These are phyloP conservation scores for Geotrichum macrosporum DNA, from an alignment of 1,139 yeast genomes.

Conservation along the genomic window DNA sequence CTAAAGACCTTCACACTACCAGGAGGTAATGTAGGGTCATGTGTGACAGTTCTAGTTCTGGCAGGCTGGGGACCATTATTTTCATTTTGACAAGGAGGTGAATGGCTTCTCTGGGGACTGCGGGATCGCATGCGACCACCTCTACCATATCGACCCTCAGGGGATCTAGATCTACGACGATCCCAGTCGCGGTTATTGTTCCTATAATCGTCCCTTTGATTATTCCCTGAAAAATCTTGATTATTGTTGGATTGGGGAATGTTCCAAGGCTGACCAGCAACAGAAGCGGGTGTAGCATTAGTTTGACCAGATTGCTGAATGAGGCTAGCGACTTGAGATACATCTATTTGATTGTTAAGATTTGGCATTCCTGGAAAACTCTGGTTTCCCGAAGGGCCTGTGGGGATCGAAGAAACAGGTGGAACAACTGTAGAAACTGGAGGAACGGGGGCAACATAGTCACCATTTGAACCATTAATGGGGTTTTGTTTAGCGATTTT, in stretches of 20 bases:
- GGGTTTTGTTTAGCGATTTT: slow-evolving; percentile 39
- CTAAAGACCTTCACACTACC: slow-evolving; percentile 80
- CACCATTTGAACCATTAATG: slow-evolving; percentile 6
- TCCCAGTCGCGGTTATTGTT: slow-evolving; percentile 30
- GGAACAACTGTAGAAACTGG: slow-evolving; percentile 18
- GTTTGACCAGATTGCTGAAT: slow-evolving; percentile 17
- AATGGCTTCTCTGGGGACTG: slow-evolving; percentile 27
- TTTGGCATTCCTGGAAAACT: not conserved
- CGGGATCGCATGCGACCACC: slow-evolving; percentile 38
- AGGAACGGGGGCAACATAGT: slow-evolving; percentile 4
- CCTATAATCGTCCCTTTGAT: slow-evolving; percentile 19
- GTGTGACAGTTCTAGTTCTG: slow-evolving; percentile 58
- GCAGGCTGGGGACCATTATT: slow-evolving; percentile 45
- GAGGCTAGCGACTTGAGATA: slow-evolving; percentile 22
- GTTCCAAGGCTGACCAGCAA: slow-evolving; percentile 22
- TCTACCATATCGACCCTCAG: slow-evolving; percentile 37
- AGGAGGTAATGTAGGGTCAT: slow-evolving; percentile 68
- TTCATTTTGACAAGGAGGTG: slow-evolving; percentile 42
- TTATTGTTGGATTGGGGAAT: slow-evolving; percentile 15
- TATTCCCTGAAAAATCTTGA: slow-evolving; percentile 6
- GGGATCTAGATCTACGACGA: slow-evolving; percentile 57
- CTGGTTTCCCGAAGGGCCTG: slow-evolving; percentile 24
- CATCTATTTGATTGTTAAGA: slow-evolving; percentile 12
- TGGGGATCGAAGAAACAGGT: slow-evolving; percentile 28
- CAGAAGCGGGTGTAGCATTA: slow-evolving; percentile 19